phyloP scores from a whole-genome alignment of 306 rosid genomes.

The Leucaena leucocephala region DNA sequence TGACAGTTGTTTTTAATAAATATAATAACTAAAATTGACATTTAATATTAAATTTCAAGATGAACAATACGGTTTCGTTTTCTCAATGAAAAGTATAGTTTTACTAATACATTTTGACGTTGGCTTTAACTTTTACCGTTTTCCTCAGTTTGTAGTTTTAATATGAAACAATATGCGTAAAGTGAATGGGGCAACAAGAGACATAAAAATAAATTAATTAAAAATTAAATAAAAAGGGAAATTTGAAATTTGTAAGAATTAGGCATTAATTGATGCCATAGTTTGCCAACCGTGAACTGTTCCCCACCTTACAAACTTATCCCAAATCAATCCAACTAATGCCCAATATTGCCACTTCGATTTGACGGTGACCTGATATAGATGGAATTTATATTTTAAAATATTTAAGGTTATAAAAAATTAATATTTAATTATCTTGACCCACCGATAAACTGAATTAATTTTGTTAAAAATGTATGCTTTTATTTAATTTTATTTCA shows the following conservation, averaged over 20 bases:
- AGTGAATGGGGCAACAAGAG: not conserved
- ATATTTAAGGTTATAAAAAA: not conserved
- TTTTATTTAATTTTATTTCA: too few relatives aligned
- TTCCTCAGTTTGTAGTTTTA: not conserved
- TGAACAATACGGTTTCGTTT: not conserved
- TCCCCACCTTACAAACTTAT: not conserved
- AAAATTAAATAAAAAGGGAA: not conserved
- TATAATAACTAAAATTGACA: not conserved
- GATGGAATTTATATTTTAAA: not conserved
- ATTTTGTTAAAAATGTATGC: too few relatives aligned
- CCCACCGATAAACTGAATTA: too few relatives aligned
- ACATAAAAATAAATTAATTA: not conserved
- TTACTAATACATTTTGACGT: not conserved
- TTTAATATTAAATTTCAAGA: not conserved
- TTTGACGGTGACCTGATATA: not conserved
- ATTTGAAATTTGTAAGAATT: not conserved
- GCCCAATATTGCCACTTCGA: constrained; percentile 23
- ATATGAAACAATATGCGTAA: not conserved
- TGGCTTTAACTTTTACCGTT: not conserved
- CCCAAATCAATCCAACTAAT: not conserved
- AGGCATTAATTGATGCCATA: constrained; percentile 15
- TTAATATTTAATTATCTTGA: too few relatives aligned
- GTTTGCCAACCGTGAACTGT: constrained; percentile 12
- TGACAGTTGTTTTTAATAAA: not conserved
- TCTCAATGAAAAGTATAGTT: not conserved